Base-by-base conservation (phyloP, 257 asterid genomes). In the Dorcoceras hygrometricum region DNA sequence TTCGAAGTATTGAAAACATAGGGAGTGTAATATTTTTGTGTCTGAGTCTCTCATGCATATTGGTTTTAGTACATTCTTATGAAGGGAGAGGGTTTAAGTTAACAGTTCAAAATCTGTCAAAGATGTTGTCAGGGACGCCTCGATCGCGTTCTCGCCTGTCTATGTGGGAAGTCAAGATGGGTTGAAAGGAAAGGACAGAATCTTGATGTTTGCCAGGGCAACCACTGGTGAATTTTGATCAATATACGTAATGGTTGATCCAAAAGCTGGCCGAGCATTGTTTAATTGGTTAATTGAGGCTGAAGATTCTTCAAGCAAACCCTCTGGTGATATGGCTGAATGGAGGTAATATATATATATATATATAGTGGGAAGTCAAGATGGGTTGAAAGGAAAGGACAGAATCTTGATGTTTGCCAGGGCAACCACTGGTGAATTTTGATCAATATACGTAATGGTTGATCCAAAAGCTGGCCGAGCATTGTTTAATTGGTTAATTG, bases 261-360 rank as follows among this genome's bases (percentile, higher is more conserved):
- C 66, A 3, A 61, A 31, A 0, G 31, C 55, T 2, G 54, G 66
- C 0, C 48, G 54, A 20, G 66, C 66, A 6, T 29, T 62, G 11
- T 62, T 62, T 36, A 22, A 62, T 20, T 62, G 26, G 26, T 34
- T 62, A n/a, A 23, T 8, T 25, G 66, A 62, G 27, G 46, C 54
- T 62, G 54, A 62, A n/a, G 66, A 62, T n/a, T 32, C 66, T 32
- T 62, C 66, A n/a, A 34, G 16, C 54, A 62, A 32, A 54, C 66
- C 66, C 54, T 20, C 66, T 62, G 4, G 66, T 34, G 2, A 53
- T 62, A 3, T 62, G 66, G 66, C 66, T 62, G 11, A 62, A 62
- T 62, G 66, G 66, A 32, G 54, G 66, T 34, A 28, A 20, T 39
- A 5, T 39, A 39, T 34, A n/a, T n/a, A n/a, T n/a, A n/a, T n/a